A percentile compares a stretch with the other conserved stretches of the same genome.
Evolutionary conservation across 2,329 filamentous ascomycete species (phyloP).

Genomic region (Pseudocercospora cruenta): DNA sequence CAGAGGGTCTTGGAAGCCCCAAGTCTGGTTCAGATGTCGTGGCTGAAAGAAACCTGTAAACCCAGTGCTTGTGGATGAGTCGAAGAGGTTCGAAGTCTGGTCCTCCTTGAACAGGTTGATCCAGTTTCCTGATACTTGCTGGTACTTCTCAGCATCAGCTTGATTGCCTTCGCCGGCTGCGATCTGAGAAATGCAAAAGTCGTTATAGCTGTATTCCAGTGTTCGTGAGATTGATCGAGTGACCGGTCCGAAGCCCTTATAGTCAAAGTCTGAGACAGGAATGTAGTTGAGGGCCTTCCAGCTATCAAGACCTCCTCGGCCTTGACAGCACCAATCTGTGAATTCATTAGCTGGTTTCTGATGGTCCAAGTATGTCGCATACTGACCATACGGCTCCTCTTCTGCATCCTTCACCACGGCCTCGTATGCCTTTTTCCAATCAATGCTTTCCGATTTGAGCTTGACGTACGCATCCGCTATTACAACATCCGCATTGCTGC

Average conservation of each 20-base stretch:
- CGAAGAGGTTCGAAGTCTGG: conserved; percentile 57
- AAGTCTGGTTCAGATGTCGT: conserved; percentile 53
- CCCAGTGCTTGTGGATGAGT: conserved; percentile 52
- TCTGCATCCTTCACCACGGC: conserved; percentile 71
- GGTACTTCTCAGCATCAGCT: conserved; percentile 49
- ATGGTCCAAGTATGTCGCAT: neutral
- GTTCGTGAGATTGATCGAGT: conserved; percentile 58
- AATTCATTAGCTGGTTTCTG: conserved; percentile 13
- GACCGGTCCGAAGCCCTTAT: conserved; percentile 51
- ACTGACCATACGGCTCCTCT: conserved; percentile 39
- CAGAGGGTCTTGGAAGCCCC: conserved; percentile 57
- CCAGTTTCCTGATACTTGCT: conserved; percentile 65
- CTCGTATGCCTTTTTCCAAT: conserved; percentile 66
- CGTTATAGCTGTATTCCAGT: conserved; percentile 56
- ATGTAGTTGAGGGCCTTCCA: conserved; percentile 70
- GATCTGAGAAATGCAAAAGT: conserved; percentile 47
- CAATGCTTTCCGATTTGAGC: conserved; percentile 62
- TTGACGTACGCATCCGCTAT: conserved; percentile 74
- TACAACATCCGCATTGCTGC: conserved; percentile 72
- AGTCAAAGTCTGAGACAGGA: conserved; percentile 49
- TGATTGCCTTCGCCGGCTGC: conserved; percentile 48
- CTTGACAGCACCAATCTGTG: conserved; percentile 62
- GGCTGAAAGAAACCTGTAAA: conserved; percentile 71
- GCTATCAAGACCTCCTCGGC: conserved; percentile 69
- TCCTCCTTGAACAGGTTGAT: conserved; percentile 65